Evolutionary conservation across 192 early-diverging fungal genomes (phyloP).

Genomic region (Kappamyces sp.): DNA sequence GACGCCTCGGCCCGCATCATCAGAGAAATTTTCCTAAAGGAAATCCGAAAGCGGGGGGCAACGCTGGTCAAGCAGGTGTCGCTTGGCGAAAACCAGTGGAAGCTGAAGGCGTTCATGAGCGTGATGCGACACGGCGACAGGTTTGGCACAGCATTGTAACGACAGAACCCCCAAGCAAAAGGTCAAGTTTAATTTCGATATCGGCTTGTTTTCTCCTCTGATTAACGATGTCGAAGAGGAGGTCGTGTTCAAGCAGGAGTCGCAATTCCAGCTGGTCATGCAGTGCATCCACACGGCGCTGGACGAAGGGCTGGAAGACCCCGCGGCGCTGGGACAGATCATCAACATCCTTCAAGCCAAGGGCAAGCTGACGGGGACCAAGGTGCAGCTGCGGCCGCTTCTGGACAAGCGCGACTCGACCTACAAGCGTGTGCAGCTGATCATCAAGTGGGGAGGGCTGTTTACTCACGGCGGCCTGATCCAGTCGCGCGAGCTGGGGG

Average conservation of each 20-base stretch:
- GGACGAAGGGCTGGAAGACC: conserved; percentile 50
- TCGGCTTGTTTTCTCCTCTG: conserved; percentile 63
- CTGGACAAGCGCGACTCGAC: conserved; percentile 47
- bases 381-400: conserved; percentile 83
- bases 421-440: conserved; percentile 74
- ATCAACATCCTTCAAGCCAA: conserved; percentile 75
- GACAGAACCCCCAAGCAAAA: conserved; percentile 92
- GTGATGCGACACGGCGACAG: conserved; percentile 90
- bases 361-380: conserved; percentile 76
- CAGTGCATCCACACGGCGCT: conserved; percentile 55
- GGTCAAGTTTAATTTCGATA: conserved; percentile 78
- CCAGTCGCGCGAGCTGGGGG: conserved; percentile 86
- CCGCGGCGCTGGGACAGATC: conserved; percentile 57
- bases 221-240: conserved; percentile 65
- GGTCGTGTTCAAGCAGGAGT: conserved; percentile 70
- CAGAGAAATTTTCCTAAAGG: conserved; percentile 69
- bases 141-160: too few relatives aligned
- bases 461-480: conserved; percentile 90
- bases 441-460: conserved; percentile 91
- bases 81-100: conserved; percentile 79
- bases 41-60: conserved; percentile 30
- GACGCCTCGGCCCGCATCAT: conserved; percentile 74
- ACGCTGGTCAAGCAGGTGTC: conserved; percentile 16
- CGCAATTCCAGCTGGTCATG: conserved; percentile 61
- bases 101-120: conserved; percentile 85